Base-by-base conservation (phyloP, 139 green algal genomes). In the Spirogloea muscicola region DNA sequence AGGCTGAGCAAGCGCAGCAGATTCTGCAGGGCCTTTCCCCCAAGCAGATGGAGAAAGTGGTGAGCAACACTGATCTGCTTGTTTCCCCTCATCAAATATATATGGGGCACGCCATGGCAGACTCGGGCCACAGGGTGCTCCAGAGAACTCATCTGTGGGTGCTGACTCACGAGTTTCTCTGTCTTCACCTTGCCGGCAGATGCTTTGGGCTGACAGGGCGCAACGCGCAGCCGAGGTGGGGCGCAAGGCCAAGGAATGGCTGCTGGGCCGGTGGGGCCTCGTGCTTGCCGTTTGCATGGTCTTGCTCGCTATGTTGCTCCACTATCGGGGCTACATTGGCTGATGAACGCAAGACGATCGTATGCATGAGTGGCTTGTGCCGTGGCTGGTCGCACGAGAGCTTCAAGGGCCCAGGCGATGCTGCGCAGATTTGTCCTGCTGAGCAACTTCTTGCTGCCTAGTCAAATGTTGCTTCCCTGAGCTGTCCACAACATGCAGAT, bases 1-100 rank as follows among this genome's bases (percentile, higher is more conserved):
- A 77, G 58, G 58, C 58, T 4, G 3, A 33, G 38, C 9, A 77
- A 27, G 31, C 58, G 21, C 60, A 75, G 59, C 29, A 77, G 21
- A 3, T 31, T 9, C 49, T 76, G 67, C 9, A 51, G 3, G n/a
- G 21, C 3, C 9, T 77, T 31, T 62, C 36, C n/a, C 69, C 69
- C 3, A 33, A 77, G 10, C 58, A 76, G 13, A 57, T 77, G 36
- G 6, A 25, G 16, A 36, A 25, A 10, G 38, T 77, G 69, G 65
- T 74, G 5, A 61, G 62, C 16, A 64, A 64, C 13, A 10, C 55
- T 16, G 13, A 10, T 16, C 29, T 16, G 10, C 55, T 16, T 16
- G 10, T 16, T 13, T 16, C 27, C 55, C 27, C 27, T 64, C 55
- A 64, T 49, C 10, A 64, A 31, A 39, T n/a, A n/a, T n/a, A n/a